Evolutionary conservation across 2,329 filamentous ascomycete genomes (phyloP), one percentile per base, ranked within the genome.

Genomic region (Calonectria ilicicola): DNA sequence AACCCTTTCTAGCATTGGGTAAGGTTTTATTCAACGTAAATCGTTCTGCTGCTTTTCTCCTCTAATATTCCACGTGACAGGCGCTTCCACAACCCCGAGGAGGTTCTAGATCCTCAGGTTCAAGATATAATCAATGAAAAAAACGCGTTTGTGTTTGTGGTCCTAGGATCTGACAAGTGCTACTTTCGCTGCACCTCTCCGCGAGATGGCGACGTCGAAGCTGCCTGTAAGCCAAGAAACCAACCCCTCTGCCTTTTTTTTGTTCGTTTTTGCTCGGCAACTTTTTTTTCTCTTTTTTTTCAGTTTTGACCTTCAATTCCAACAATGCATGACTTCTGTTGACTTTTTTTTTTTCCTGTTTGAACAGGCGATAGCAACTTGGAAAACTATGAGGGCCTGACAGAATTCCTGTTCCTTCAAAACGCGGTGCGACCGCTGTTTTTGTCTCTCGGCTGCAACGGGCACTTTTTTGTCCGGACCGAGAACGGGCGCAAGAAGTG

Each of bases 131-230:
- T 42, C 2, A 40, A 46, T 4, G 75, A 72, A 19, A 44, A 42
- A 1, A 56, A 19, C 26, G 73, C 63, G 5, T 65, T 58, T 5
- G 65, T 73, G 17, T 79, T 75, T 29, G 73, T 77, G n/a, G 62
- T 80, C 17, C 76, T 79, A 19, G 78, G 78, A 2, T 69, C 75
- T 2, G 49, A 67, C 9, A 65, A 63, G 7, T 72, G 72, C 15
- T 79, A 70, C 47, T 79, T 79, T 49, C 75, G 77, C 15, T 79
- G 78, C 15, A 72, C 49, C n/a, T 74, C 75, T 35, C 72, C 63
- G 5, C 66, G 62, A 14, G 42, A 26, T 7, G 78, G 78, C 2
- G 44, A 70, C 2, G 47, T 79, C 38, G 72, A 75, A 2, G 69
- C 74, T 1, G 44, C 40, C 35, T 79, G 78, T 76, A 64, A 70